Percentiles rank a stretch among this genome's conserved stretches.
phyloP scores from a whole-genome alignment of 176 grass and related monocot genomes.

The Musa beccarii region DNA sequence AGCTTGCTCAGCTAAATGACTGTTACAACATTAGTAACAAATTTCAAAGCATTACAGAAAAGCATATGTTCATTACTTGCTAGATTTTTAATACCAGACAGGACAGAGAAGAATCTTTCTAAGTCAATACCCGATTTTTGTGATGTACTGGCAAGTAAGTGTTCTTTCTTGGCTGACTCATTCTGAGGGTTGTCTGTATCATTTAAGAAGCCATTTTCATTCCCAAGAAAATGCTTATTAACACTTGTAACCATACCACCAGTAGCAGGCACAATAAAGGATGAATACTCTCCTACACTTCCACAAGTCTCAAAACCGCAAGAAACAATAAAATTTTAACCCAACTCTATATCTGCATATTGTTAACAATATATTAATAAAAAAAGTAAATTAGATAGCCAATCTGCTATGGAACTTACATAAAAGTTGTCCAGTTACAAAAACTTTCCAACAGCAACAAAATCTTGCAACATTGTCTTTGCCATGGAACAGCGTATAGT shows the following conservation, averaged over 20 bases:
- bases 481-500: too few species aligned
- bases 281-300: conserved; percentile 61
- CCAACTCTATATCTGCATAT: too few species aligned
- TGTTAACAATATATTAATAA: too few species aligned
- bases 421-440: too few species aligned
- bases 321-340: too few species aligned
- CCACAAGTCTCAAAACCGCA: too few species aligned
- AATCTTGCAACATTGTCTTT: too few species aligned
- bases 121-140: not conserved
- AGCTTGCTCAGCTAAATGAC: conserved; percentile 23
- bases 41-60: conserved; percentile 4
- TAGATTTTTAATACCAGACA: too few species aligned
- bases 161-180: conserved; percentile 29
- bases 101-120: too few species aligned
- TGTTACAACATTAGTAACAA: not conserved
- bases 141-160: conserved; percentile 31
- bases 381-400: too few species aligned
- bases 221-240: conserved; percentile 28
- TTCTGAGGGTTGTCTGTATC: conserved; percentile 29
- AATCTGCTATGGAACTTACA: too few species aligned
- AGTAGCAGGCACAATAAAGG: conserved; percentile 41
- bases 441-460: too few species aligned
- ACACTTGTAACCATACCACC: conserved; percentile 33
- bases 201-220: conserved; percentile 79
- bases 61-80: not conserved